Base-by-base conservation (phyloP, 2,329 filamentous ascomycete species). In the Chlorencoelia australis region DNA sequence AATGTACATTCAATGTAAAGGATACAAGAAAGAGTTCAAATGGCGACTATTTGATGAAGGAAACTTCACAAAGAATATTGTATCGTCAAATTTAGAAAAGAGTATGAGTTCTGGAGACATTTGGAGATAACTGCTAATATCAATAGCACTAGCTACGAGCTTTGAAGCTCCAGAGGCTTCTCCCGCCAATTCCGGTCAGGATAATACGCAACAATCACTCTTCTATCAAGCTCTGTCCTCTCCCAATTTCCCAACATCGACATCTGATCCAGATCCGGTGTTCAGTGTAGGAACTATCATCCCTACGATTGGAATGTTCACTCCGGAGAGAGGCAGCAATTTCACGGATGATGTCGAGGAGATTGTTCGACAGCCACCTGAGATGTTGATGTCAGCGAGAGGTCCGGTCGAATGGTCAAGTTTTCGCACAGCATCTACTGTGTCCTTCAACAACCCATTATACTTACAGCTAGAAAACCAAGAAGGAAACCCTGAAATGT, bases 21-120 rank as follows among this genome's bases (percentile, higher is more conserved):
- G 79, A 24, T 84, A 83, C 59, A 80, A 75, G 57, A 84, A 81
- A 55, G 75, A 81, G 55, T 83, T 82, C 61, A 82, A 83, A 65
- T 84, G 79, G 79, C 66, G 76, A 35, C 69, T 76, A 1, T 82
- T 82, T 47, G 76, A 79, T 50, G 77, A 82, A 46, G 67, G 71
- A 30, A 75, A 62, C 36, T 65, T 76, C 44, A 58, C 59, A 15
- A 59, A 59, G 33, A 71, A 67, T 46, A 37, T 40, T 21, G 45
- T 41, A 13, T 47, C 46, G 13, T 15, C 47, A 8, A 51, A 45
- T 34, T 27, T 48, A 5, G 51, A 46, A 35, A 53, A 53, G 35
- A 42, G 49, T 48, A 49, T 30, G 46, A 43, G 42, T 50, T 51
- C 51, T 20, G n/a, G n/a, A n/a, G 42, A 13, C 14, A 31, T n/a